Base-by-base conservation (phyloP, 1,284 basidiomycete genomes). In the Ganoderma lucidum region DNA sequence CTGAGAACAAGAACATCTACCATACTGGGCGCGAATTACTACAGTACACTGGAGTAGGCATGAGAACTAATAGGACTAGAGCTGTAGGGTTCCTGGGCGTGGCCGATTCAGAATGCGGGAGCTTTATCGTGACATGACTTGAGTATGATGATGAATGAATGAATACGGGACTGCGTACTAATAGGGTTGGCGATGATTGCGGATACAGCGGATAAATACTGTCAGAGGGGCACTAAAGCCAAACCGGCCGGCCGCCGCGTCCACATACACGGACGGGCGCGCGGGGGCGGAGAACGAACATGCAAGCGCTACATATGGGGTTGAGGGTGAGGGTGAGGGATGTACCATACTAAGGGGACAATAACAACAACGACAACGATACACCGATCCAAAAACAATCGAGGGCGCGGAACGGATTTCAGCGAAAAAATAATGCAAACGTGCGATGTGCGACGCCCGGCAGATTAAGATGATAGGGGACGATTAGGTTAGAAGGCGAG, bases 181-280 rank as follows among this genome's bases (percentile, higher is more conserved):
- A 53, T 53, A 53, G 48, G 23, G 45, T 23, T 28, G 41, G 23
- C 30, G 14, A 62, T 62, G 37, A 64, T 35, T 23, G 45, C 48
- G 61, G 67, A 72, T 66, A 75, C 71, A 71, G 66, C 32, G 67
- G 67, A 74, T 75, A 75, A 74, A 75, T 74, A 75, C 68, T 68
- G 64, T 65, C 30, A 62, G 62, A 53, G 10, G 45, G 35, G 48
- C 23, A 30, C 37, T n/a, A 59, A 69, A 32, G 65, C 45, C 37
- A 53, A 41, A 62, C 28, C 23, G 41, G 37, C 17, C 39, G 41
- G n/a, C 59, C 39, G 37, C 23, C 41, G 19, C 45, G 45, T n/a
- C 42, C 45, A 48, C 19, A 12, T 35, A 35, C 45, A 48, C 10
- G 10, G 45, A 48, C n/a, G 45, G 45, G 8, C 45, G 45, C 45